Conservation (phyloP, 2,329 filamentous ascomycete genomes). For the Colletotrichum lupini region DNA sequence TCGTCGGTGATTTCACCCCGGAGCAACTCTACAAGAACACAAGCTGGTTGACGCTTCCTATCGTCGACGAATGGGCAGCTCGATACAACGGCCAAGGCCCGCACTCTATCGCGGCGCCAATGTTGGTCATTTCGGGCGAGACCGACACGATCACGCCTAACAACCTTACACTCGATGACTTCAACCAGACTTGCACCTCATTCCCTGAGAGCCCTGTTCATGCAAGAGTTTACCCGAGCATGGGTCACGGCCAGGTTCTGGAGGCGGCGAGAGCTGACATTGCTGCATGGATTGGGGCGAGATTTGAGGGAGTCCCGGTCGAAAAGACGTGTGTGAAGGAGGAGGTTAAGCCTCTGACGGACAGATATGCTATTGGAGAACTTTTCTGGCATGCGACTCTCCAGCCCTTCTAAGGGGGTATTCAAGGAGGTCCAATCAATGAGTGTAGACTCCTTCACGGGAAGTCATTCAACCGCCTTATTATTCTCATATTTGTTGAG, state of each 20-base stretch:
- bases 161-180: neutral
- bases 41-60: neutral
- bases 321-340: constrained; percentile 6
- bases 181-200: constrained; percentile 6
- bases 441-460: too few relatives aligned
- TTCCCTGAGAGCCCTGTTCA: constrained; percentile 8
- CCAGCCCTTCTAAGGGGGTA: neutral
- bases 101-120: constrained; percentile 36
- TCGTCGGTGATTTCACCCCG: neutral
- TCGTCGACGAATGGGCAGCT: constrained; percentile 18
- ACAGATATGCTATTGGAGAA: constrained; percentile 1
- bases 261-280: constrained; percentile 21
- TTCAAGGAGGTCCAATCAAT: too few relatives aligned
- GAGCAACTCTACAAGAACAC: constrained; percentile 23
- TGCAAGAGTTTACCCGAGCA: constrained; percentile 14
- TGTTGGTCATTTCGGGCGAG: constrained; percentile 40
- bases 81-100: constrained; percentile 37
- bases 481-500: too few relatives aligned
- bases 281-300: constrained; percentile 13
- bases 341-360: constrained; percentile 6
- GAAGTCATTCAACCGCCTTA: too few relatives aligned
- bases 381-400: neutral
- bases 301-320: constrained; percentile 9
- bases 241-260: constrained; percentile 19
- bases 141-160: constrained; percentile 35